Base-by-base conservation (phyloP, 352 stramenopile genomes). In the Phytopythium kandeliae region DNA sequence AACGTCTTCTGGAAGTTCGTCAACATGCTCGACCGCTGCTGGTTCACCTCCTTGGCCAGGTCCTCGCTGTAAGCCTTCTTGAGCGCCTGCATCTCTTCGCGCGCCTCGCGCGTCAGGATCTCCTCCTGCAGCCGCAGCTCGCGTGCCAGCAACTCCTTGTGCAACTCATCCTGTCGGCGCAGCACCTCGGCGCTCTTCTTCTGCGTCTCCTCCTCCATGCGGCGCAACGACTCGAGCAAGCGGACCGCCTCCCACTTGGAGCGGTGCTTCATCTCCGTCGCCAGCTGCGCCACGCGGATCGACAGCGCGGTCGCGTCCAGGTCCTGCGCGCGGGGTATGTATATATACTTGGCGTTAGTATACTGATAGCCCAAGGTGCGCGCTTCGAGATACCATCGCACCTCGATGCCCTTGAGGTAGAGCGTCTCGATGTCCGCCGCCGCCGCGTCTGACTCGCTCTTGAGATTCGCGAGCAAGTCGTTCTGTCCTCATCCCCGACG, bases 261-360 rank as follows among this genome's bases (percentile, higher is more conserved):
- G 19, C 81, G 81, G 63, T 92, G 77, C 75, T 92, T 92, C 81
- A 92, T 92, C 63, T 92, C 81, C 4, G 78, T 90, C 48, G 78
- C 73, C 21, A 92, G 53, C 51, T 92, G 81, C 3, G 81, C 78
- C 22, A 92, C 77, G 26, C 81, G 81, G 45, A 92, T 81, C 10
- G 76, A 71, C n/a, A 92, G 55, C 38, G 72, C 66, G 42, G 85
- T 82, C 19, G 77, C 56, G 47, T 89, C 81, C 47, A 92, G 57
- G 37, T 86, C 72, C 78, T 89, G 33, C 35, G 59, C 35, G n/a
- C n/a, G n/a, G n/a, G n/a, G n/a, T n/a, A n/a, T n/a, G n/a, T n/a
- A n/a, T n/a, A n/a, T n/a, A n/a, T n/a, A n/a, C n/a, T n/a, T n/a
- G n/a, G n/a, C n/a, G n/a, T n/a, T n/a, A n/a, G n/a, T n/a, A n/a